A percentile compares a stretch with the other conserved stretches of the same genome.
phyloP scores from a whole-genome alignment of 495 filamentous ascomycete genomes.

The Apiosordaria backusii region DNA sequence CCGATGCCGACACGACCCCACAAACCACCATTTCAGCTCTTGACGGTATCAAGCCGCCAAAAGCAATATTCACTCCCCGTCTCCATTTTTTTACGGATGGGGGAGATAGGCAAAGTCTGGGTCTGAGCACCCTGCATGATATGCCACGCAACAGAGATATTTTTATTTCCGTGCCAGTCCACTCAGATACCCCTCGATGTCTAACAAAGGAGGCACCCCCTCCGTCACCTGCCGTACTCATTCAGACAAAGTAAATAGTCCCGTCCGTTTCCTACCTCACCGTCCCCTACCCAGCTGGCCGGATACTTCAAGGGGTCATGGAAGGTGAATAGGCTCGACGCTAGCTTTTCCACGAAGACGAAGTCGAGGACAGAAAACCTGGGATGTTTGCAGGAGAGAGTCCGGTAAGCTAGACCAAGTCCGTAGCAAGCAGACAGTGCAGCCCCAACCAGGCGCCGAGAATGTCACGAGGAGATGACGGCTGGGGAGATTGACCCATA shows the following conservation, averaged over 20 bases:
- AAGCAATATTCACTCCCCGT: not conserved
- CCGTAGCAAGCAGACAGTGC: not conserved
- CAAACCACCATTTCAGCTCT: not conserved
- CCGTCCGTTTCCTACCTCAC: not conserved
- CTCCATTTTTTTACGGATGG: not conserved
- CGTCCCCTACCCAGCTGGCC: not conserved
- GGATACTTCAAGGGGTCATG: not conserved
- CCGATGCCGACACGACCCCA: not conserved
- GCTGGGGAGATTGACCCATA: not conserved
- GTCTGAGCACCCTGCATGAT: not conserved
- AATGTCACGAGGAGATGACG: not conserved
- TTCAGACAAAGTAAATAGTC: not conserved
- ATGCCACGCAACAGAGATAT: not conserved
- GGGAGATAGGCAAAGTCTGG: not conserved
- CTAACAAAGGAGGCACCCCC: not conserved
- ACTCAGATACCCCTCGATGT: not conserved
- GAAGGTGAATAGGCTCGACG: not conserved
- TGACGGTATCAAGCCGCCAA: not conserved
- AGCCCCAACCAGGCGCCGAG: not conserved
- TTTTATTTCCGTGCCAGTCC: not conserved
- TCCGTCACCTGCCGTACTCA: not conserved
- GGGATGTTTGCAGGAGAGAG: not conserved
- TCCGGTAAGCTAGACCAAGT: not conserved
- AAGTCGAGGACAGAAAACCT: not conserved
- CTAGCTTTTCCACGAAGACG: not conserved